Percentiles rank a stretch among this genome's conserved stretches.
phyloP scores from a whole-genome alignment of 305 asterid species.

The Euphrasia arctica region DNA sequence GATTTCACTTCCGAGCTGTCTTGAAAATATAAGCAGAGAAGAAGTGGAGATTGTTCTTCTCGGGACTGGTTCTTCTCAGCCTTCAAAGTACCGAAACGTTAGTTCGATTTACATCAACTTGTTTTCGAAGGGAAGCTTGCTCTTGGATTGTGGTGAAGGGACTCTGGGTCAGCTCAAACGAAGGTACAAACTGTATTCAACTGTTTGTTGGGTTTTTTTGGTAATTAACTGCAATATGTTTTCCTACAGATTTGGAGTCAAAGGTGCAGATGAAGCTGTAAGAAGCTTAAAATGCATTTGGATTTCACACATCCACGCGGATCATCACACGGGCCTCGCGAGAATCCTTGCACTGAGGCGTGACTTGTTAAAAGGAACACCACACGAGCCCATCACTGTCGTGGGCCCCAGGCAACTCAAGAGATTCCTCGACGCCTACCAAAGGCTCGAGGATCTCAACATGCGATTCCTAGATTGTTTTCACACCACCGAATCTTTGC shows the following conservation, averaged over 20 bases:
- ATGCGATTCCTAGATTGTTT: slow-evolving; percentile 87
- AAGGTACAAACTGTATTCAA: neutral
- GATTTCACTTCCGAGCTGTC: neutral
- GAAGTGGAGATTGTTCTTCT: neutral
- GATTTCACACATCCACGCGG: slow-evolving; percentile 98
- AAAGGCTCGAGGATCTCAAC: slow-evolving; percentile 85
- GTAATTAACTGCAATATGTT: slow-evolving; percentile 1
- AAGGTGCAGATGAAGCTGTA: slow-evolving; percentile 77
- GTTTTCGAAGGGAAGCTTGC: neutral
- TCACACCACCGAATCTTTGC: slow-evolving; percentile 62
- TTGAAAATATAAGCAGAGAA: neutral
- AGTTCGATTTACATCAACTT: neutral
- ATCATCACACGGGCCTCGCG: slow-evolving; percentile 96
- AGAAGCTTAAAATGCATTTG: slow-evolving; percentile 70
- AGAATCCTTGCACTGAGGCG: slow-evolving; percentile 79
- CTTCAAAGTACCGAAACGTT: neutral
- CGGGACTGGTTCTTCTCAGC: neutral
- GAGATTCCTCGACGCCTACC: slow-evolving; percentile 84
- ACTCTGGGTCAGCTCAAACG: neutral
- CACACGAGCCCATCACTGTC: slow-evolving; percentile 69
- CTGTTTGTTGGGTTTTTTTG: neutral
- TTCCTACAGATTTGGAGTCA: slow-evolving; percentile 59
- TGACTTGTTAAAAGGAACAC: slow-evolving; percentile 49
- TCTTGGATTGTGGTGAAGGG: neutral
- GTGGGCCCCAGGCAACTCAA: slow-evolving; percentile 86